Evolutionary conservation across 2,329 filamentous ascomycete species (phyloP).

Genomic region (Talaromyces pinophilus): DNA sequence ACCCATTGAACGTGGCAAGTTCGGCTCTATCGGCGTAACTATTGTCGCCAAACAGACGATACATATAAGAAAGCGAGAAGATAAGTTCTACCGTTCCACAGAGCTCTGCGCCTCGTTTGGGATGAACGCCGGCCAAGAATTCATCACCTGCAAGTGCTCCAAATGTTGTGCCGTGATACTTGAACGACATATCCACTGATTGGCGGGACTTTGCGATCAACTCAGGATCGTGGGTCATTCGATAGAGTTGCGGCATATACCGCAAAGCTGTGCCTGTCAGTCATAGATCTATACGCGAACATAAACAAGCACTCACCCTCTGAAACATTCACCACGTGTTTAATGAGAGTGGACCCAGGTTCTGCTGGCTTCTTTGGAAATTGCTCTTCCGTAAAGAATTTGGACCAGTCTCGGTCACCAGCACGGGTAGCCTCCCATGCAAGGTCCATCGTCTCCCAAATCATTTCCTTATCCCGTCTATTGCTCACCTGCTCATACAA

Average conservation of each 20-base stretch:
- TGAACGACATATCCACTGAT: slow-evolving; percentile 23
- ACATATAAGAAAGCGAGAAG: slow-evolving; percentile 24
- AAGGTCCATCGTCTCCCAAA: slow-evolving; percentile 24
- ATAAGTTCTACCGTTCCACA: slow-evolving; percentile 23
- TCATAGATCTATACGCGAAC: not conserved
- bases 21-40: slow-evolving; percentile 21
- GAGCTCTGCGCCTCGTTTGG: slow-evolving; percentile 22
- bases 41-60: slow-evolving; percentile 22
- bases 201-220: slow-evolving; percentile 18
- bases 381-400: slow-evolving; percentile 22
- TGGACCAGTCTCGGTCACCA: slow-evolving; percentile 21
- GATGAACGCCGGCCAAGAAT: slow-evolving; percentile 22
- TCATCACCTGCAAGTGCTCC: slow-evolving; percentile 22
- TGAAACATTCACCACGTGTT: slow-evolving; percentile 23
- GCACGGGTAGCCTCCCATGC: slow-evolving; percentile 23
- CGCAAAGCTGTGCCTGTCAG: slow-evolving; percentile 19
- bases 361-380: slow-evolving; percentile 22
- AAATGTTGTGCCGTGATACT: slow-evolving; percentile 23
- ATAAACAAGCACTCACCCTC: not conserved
- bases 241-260: slow-evolving; percentile 22
- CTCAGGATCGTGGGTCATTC: slow-evolving; percentile 19
- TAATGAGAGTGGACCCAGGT: slow-evolving; percentile 20
- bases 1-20: slow-evolving; percentile 21
- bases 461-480: slow-evolving; percentile 20
- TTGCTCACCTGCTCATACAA: slow-evolving; percentile 22